Percentiles rank a stretch among this genome's conserved stretches.
Conservation (phyloP, 345 rosid species). For the Gossypium stocksii region DNA sequence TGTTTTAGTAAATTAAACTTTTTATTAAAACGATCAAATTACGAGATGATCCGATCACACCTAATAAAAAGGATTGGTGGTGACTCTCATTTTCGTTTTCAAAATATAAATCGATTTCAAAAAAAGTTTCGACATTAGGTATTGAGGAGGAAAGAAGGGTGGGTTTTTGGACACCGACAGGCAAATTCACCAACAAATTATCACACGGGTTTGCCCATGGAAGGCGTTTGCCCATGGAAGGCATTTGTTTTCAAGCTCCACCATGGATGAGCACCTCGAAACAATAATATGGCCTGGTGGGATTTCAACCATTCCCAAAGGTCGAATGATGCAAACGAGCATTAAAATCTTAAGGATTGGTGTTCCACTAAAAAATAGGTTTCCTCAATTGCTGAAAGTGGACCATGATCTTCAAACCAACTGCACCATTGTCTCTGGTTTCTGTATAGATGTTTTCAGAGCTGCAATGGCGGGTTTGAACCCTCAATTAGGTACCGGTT, state of each 20-base stretch:
- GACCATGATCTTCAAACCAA: not conserved
- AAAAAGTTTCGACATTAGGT: slow-evolving; percentile 12
- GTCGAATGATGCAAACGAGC: not conserved
- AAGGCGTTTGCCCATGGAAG: no score
- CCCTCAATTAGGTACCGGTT: no score
- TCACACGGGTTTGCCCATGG: not conserved
- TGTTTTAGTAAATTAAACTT: no score
- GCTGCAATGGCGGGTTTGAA: slow-evolving; percentile 23
- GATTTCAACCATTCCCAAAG: slow-evolving; percentile 18
- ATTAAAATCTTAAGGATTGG: not conserved
- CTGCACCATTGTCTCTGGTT: not conserved
- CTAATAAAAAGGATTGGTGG: no score
- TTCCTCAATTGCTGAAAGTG: not conserved
- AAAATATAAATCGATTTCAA: no score
- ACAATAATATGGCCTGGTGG: slow-evolving; percentile 32
- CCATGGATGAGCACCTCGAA: slow-evolving; percentile 12
- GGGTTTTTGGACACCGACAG: slow-evolving; percentile 27
- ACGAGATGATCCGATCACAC: no score
- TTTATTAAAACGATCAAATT: no score
- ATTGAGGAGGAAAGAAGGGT: slow-evolving; percentile 20
- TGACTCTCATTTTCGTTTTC: no score
- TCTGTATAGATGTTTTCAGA: slow-evolving; percentile 9
- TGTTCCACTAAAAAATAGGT: not conserved
- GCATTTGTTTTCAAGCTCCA: not conserved
- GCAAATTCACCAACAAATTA: slow-evolving; percentile 15